Evolutionary conservation across 2,329 filamentous ascomycete species (phyloP), one percentile per base, ranked within the genome.

Genomic region (Pseudogymnoascus sp.): DNA sequence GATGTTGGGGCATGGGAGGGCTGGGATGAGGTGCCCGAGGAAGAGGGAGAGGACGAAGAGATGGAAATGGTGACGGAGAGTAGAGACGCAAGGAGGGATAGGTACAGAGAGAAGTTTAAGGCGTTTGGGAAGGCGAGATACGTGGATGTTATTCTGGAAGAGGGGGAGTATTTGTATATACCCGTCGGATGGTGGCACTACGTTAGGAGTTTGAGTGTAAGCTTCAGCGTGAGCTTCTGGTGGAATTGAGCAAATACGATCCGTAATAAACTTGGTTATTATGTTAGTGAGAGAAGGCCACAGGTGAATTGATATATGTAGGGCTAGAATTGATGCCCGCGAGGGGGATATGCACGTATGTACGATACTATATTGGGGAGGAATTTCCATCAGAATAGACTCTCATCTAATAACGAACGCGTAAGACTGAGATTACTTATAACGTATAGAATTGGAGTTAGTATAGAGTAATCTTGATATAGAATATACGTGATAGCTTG

Each of bases 121-220:
- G 19, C 63, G 0, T 70, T 68, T 38, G 38, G 31, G 26, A 63
- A 61, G 7, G 69, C 68, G 15, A 61, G 65, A 9, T 71, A 78
- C 72, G 76, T 89, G 35, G 95, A 99, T 71, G 87, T 87, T 63
- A 82, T 97, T 1, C 77, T 99, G 5, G 84, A 82, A 31, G 88
- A 89, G 0, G 95, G 93, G 0, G 92, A 99, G 62, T 89, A 87
- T 67, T 73, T 99, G 62, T 95, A 96, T 73, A 90, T 99, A 62
- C 95, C 95, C 0, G 82, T 91, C 4, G 95, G 93, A 0, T 99
- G 95, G 93, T 99, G 95, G 95, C 95, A 99, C 78, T 97, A 97
- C 75, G 90, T 97, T 3, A 82, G 90, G 65, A 91, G 91, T 60
- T 73, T 97, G 70, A 91, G 86, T 63, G 85, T 90, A 19, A 96